These are phyloP conservation scores for Sporothrix mexicana DNA, from an alignment of 2,329 filamentous ascomycete species.

Conservation along the genomic window DNA sequence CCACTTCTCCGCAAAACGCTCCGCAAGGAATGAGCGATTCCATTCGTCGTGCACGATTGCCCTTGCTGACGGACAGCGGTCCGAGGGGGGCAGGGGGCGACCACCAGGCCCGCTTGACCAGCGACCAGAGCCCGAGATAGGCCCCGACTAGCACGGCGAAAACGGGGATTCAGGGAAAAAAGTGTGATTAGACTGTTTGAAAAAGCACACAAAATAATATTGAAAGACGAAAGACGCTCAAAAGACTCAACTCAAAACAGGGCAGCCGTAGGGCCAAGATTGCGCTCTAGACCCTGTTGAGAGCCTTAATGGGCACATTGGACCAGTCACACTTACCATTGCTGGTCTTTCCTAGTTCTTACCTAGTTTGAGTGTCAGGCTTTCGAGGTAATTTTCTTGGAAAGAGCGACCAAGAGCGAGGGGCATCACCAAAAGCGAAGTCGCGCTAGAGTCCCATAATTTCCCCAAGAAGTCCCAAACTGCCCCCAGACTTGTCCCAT, in stretches of 20 bases:
- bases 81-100: neutral
- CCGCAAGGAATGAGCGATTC: neutral
- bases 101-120: neutral
- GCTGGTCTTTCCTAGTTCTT: no score
- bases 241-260: neutral
- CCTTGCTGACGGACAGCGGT: neutral
- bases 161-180: neutral
- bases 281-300: neutral
- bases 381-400: no score
- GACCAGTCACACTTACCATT: neutral
- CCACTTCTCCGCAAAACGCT: constrained; percentile 11
- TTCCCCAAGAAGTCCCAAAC: constrained; percentile 10
- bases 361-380: no score
- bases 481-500: neutral
- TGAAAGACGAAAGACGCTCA: no score
- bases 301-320: constrained; percentile 6
- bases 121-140: neutral
- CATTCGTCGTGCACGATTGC: neutral
- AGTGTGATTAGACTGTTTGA: no score
- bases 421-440: neutral
- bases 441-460: constrained; percentile 16
- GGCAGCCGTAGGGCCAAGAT: neutral
- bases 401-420: neutral
- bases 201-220: no score
- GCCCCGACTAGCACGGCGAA: neutral